These are phyloP conservation scores for Lentinula sp. DNA, from an alignment of 768 basidiomycete species.

Conservation along the genomic window DNA sequence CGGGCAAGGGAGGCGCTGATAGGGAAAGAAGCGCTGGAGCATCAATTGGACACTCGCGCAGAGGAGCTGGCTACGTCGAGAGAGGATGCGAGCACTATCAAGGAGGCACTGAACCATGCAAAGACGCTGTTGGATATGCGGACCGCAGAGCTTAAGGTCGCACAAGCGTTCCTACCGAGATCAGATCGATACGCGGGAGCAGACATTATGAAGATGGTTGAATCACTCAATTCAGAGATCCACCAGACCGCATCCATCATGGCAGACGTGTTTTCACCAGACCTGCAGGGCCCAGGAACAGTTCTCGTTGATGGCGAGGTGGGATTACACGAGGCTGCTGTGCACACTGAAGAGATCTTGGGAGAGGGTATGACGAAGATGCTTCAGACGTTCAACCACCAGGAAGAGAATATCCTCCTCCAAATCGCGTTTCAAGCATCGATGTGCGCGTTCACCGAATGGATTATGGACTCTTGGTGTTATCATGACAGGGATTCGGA, in stretches of 20 bases:
- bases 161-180: conserved; percentile 28
- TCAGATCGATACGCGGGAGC: conserved; percentile 28
- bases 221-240: conserved; percentile 29
- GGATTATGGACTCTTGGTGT: conserved; percentile 13
- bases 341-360: conserved; percentile 10
- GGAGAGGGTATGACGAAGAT: conserved; percentile 10
- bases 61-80: conserved; percentile 16
- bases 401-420: conserved; percentile 8
- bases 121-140: conserved; percentile 23
- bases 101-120: conserved; percentile 19
- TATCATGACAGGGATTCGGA: conserved; percentile 11
- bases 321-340: neutral
- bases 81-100: conserved; percentile 17
- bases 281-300: conserved; percentile 7
- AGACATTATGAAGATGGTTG: conserved; percentile 27
- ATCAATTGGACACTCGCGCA: conserved; percentile 14
- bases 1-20: conserved; percentile 12
- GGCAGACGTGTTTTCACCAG: conserved; percentile 22
- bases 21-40: conserved; percentile 11
- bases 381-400: conserved; percentile 8
- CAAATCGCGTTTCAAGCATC: conserved; percentile 11
- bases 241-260: conserved; percentile 30
- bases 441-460: conserved; percentile 13
- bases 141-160: conserved; percentile 32
- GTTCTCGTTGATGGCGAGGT: conserved; percentile 10